Base-by-base conservation (phyloP, 2,329 filamentous ascomycete species). In the Thelonectria discophora region DNA sequence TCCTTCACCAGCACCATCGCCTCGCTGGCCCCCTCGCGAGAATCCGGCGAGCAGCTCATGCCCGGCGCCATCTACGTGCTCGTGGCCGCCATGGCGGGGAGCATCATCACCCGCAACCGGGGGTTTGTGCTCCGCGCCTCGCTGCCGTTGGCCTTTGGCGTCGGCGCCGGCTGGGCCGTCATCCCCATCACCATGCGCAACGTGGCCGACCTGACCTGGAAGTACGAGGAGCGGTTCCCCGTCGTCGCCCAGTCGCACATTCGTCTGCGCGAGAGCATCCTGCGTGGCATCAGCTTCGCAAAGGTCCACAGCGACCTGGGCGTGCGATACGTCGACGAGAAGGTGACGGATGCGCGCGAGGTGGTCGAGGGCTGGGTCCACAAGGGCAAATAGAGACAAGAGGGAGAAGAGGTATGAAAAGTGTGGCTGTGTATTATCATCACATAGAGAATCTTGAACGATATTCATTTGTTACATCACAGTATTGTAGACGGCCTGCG, bases 81-180 rank as follows among this genome's bases (percentile, higher is more conserved):
- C 30, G 94, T 99, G 49, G 90, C 94, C 43, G 89, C 92, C 72
- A 97, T 99, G 94, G 92, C 95, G 37, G 95, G 94, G 70, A 93
- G 88, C 78, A 98, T 99, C 76, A 82, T 97, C 57, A 88, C 92
- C 57, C 88, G 94, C 65, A 96, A 97, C 82, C 89, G 94, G 71
- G 94, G 91, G 77, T 85, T 98, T 65, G 77, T 97, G 65, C 81
- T 99, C 55, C 89, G 95, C 69, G 88, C 90, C 55, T 82, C 89
- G 2, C 85, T 91, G 2, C 95, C 95, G 11, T 78, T 94, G 51
- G 88, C 89, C 18, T 87, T 97, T 45, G 95, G 94, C 68, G 81
- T 97, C 65, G 88, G 88, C 58, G 91, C 93, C 58, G 93, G 92
- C 61, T 95, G 93, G 88, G 83, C 88, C 63, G 88, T 97, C 40